phyloP scores from a whole-genome alignment of 1,139 yeast genomes.

The Yamadazyma taylorii region DNA sequence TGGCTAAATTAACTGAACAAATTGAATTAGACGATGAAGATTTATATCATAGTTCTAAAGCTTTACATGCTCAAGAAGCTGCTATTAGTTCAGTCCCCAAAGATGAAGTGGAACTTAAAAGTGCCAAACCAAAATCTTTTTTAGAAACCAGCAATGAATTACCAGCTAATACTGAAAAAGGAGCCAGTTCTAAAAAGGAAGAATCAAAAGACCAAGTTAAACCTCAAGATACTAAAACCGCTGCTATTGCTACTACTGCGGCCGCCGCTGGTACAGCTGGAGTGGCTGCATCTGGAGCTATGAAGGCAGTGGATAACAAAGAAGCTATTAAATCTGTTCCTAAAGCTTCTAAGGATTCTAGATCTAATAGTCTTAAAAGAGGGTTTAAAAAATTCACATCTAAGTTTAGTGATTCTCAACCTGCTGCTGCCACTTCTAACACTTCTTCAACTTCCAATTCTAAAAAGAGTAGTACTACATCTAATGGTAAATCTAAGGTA shows the following conservation, averaged over 20 bases:
- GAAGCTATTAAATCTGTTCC: conserved; percentile 4
- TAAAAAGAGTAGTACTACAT: too few species aligned
- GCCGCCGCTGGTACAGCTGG: conserved; percentile 13
- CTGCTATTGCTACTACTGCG: conserved; percentile 13
- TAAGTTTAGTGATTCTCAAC: conserved; percentile 3
- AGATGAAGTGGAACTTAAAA: conserved; percentile 10
- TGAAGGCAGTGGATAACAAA: conserved; percentile 8
- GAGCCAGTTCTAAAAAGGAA: conserved; percentile 12
- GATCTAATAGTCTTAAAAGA: conserved; percentile 15
- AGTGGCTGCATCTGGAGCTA: conserved; percentile 12
- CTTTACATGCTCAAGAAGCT: conserved; percentile 15
- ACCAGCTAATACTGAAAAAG: conserved; percentile 15
- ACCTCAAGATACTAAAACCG: conserved; percentile 1
- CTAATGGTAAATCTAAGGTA: too few species aligned
- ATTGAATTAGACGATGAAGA: conserved; percentile 35
- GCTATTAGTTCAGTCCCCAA: conserved; percentile 17
- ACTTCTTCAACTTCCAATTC: too few species aligned
- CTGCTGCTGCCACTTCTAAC: background rate
- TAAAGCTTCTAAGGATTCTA: conserved; percentile 8
- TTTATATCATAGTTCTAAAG: conserved; percentile 16
- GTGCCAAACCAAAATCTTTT: conserved; percentile 13
- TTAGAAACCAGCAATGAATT: conserved; percentile 27
- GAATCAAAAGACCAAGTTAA: conserved; percentile 4
- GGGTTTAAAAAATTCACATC: conserved; percentile 13
- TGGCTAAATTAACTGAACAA: conserved; percentile 33